Evolutionary conservation across 1,139 yeast genomes (phyloP).

Genomic region (Debaryomyces udenii): DNA sequence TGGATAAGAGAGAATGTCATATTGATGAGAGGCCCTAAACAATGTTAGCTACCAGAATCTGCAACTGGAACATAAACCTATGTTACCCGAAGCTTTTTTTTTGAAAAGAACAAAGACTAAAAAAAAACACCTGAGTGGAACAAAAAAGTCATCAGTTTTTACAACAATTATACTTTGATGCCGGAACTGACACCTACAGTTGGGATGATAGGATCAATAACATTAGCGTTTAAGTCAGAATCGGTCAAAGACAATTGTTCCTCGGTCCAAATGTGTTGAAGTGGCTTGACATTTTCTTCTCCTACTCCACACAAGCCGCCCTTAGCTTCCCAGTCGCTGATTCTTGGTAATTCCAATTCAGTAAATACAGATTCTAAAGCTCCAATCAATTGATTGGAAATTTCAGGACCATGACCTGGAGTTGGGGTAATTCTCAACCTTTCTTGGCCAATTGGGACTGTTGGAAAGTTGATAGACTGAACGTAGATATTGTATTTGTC

Average conservation of each 20-base stretch:
- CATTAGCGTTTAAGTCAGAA: slow-evolving; percentile 65
- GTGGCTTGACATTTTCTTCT: slow-evolving; percentile 44
- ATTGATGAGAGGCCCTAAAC: too few species aligned
- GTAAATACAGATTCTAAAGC: slow-evolving; percentile 83
- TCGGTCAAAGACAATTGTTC: slow-evolving; percentile 68
- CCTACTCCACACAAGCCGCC: slow-evolving; percentile 96
- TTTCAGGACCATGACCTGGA: slow-evolving; percentile 86
- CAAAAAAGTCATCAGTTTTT: not conserved
- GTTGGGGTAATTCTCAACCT: slow-evolving; percentile 97
- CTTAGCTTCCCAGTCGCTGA: slow-evolving; percentile 69
- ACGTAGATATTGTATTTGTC: slow-evolving; percentile 87
- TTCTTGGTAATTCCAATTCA: slow-evolving; percentile 73
- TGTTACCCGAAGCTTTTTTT: too few species aligned
- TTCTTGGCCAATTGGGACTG: slow-evolving; percentile 95
- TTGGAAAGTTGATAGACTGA: slow-evolving; percentile 97
- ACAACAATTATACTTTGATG: slow-evolving; percentile 27
- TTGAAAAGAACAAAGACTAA: not conserved
- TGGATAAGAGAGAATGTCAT: too few species aligned
- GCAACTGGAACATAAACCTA: too few species aligned
- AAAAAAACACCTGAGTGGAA: slow-evolving; percentile 10
- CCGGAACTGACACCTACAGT: slow-evolving; percentile 75
- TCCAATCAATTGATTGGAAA: slow-evolving; percentile 72
- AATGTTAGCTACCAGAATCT: too few species aligned
- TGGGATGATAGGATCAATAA: slow-evolving; percentile 58
- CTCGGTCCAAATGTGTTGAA: slow-evolving; percentile 80